phyloP scores from a whole-genome alignment of 1,139 yeast genomes.

The Scheffersomyces titani region DNA sequence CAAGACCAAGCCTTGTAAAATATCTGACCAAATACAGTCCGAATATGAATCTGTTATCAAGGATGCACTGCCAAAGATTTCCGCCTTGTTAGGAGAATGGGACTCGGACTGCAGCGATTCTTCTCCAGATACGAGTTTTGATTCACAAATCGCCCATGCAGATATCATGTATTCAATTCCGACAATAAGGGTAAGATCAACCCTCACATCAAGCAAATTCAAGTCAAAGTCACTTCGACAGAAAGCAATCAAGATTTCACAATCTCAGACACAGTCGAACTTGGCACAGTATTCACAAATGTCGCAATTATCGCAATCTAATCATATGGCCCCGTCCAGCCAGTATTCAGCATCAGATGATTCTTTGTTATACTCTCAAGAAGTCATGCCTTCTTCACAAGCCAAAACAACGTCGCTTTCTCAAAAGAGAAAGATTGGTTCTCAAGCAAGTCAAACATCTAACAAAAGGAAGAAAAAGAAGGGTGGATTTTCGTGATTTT shows the following conservation, averaged over 20 bases:
- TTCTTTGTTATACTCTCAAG: background rate
- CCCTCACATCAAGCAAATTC: background rate
- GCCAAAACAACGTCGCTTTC: conserved; percentile 3
- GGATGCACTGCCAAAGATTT: background rate
- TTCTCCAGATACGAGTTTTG: background rate
- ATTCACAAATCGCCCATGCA: background rate
- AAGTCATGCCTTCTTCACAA: background rate
- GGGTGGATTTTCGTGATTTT: conserved; percentile 29
- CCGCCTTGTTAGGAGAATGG: background rate
- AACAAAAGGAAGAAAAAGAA: conserved; percentile 31
- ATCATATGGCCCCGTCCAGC: background rate
- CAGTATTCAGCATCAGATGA: background rate
- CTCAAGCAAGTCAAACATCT: conserved; percentile 13
- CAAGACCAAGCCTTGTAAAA: background rate
- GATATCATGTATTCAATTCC: background rate
- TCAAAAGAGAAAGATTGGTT: conserved; percentile 7
- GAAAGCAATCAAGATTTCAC: background rate
- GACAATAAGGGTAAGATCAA: background rate
- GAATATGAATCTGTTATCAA: background rate
- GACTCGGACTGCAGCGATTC: background rate
- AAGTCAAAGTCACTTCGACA: background rate
- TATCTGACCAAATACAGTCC: background rate
- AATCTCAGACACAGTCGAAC: background rate
- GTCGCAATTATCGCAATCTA: background rate
- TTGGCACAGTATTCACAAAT: background rate